phyloP scores from a whole-genome alignment of 2,329 filamentous ascomycete genomes.

The Botrytis porri region DNA sequence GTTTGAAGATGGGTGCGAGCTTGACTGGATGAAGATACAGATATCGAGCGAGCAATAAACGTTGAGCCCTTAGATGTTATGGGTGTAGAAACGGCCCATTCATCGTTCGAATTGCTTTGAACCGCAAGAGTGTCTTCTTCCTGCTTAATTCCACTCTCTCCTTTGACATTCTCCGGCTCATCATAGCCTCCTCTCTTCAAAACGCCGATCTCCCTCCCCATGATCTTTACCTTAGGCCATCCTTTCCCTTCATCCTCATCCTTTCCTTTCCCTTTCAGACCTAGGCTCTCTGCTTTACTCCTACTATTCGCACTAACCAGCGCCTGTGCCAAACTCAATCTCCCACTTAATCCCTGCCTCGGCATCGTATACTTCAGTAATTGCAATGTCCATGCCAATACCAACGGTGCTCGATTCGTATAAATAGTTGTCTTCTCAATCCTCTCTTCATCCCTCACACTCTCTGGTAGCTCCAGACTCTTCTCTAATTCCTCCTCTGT shows the following conservation, averaged over 20 bases:
- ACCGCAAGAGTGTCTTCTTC: neutral
- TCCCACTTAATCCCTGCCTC: constrained; percentile 78
- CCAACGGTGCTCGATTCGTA: constrained; percentile 78
- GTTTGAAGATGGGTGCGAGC: constrained; percentile 46
- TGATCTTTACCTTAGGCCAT: constrained; percentile 65
- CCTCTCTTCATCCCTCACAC: constrained; percentile 54
- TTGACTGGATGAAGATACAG: constrained; percentile 42
- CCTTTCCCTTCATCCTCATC: constrained; percentile 17
- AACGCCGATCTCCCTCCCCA: constrained; percentile 71
- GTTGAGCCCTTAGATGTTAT: constrained; percentile 53
- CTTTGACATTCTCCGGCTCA: constrained; percentile 10
- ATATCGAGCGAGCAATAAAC: constrained; percentile 54
- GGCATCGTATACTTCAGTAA: constrained; percentile 79
- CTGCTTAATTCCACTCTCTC: constrained; percentile 8
- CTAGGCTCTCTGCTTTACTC: constrained; percentile 49
- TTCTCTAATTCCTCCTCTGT: constrained; percentile 59
- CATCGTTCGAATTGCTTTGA: constrained; percentile 10
- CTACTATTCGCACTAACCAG: constrained; percentile 79
- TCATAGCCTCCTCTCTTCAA: constrained; percentile 73
- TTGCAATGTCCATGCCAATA: constrained; percentile 75
- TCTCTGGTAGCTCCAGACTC: constrained; percentile 56
- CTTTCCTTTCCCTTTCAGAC: constrained; percentile 16
- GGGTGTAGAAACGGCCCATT: constrained; percentile 52
- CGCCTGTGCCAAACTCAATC: constrained; percentile 78
- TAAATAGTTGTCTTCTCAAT: constrained; percentile 58